Base-by-base conservation (phyloP, 2,329 filamentous ascomycete genomes). In the Alternaria postmessia region DNA sequence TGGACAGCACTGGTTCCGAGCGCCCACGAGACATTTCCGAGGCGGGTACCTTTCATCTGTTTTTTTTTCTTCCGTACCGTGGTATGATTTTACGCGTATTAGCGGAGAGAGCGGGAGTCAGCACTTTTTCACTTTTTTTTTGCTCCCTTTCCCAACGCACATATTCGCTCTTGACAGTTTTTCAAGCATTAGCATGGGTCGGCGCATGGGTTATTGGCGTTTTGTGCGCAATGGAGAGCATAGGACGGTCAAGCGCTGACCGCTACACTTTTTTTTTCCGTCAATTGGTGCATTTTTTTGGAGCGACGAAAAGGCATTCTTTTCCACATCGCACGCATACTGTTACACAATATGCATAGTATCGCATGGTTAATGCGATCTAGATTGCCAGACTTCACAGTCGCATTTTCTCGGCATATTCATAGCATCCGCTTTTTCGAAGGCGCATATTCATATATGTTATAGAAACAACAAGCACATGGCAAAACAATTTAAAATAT, bases 181-280 rank as follows among this genome's bases (percentile, higher is more conserved):
- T 14, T 20, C 11, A 30, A 30, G 28, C 20, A 14, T 12, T 5
- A 24, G 41, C 55, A 57, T 57, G 48, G 47, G 41, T 30, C 18
- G 48, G 48, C 24, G 30, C 39, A 42, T 24, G 5, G 5, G 34
- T 18, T n/a, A 30, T 38, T 30, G 26, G 52, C 34, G 12, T 42
- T 42, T 16, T 24, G 20, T 24, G 39, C 12, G 20, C 41, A 24
- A 51, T 32, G 47, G 20, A 41, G 38, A 41, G 38, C 34, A 53
- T 38, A 32, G 20, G 56, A 62, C 56, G 59, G 56, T 62, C 59
- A 62, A 62, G 59, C 55, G 59, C 59, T 62, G 59, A 62, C 56
- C 56, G 59, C 47, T 36, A 43, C 18, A 39, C 38, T 41, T 59
- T 51, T 47, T 32, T 20, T 9, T 8, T 1, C n/a, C 11, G 11